A percentile compares a stretch with the other conserved stretches of the same genome.
phyloP scores from a whole-genome alignment of 2,329 filamentous ascomycete species.

The Hypoxylon sp. region DNA sequence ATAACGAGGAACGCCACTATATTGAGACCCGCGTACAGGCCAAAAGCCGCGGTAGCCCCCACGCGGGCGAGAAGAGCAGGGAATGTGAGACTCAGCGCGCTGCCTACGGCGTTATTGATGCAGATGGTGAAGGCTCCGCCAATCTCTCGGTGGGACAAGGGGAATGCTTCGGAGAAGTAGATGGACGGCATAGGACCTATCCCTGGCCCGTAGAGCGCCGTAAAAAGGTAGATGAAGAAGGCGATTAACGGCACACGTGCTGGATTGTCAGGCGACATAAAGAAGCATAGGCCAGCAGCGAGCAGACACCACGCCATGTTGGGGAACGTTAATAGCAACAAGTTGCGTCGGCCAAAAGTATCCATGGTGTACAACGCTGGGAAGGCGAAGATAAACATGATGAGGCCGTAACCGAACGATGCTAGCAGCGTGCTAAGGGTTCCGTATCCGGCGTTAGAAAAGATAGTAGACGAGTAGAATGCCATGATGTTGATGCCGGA shows the following conservation, averaged over 20 bases:
- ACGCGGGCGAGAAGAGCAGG: conserved; percentile 22
- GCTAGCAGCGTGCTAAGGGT: conserved; percentile 21
- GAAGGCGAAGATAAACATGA: conserved; percentile 30
- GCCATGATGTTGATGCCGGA: conserved; percentile 27
- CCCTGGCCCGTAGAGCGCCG: conserved; percentile 26
- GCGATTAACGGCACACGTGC: conserved; percentile 25
- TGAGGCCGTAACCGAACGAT: conserved; percentile 21
- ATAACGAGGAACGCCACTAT: conserved; percentile 22
- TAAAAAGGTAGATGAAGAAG: conserved; percentile 27
- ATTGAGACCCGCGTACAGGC: conserved; percentile 23
- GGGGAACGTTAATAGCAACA: conserved; percentile 21
- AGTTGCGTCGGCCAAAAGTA: conserved; percentile 21
- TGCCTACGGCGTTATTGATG: conserved; percentile 23
- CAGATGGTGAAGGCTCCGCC: conserved; percentile 28
- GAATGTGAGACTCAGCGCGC: conserved; percentile 23
- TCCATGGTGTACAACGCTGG: conserved; percentile 28
- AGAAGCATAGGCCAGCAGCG: conserved; percentile 21
- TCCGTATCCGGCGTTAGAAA: conserved; percentile 22
- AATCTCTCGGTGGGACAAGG: conserved; percentile 27
- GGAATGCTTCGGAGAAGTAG: conserved; percentile 26
- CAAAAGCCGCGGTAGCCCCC: conserved; percentile 14
- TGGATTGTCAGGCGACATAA: conserved; percentile 19
- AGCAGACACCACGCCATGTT: conserved; percentile 27
- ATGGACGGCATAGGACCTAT: conserved; percentile 25
- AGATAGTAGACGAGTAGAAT: conserved; percentile 29